These are phyloP conservation scores for Cytospora piceicola DNA, from an alignment of 2,329 filamentous ascomycete species.

Conservation along the genomic window DNA sequence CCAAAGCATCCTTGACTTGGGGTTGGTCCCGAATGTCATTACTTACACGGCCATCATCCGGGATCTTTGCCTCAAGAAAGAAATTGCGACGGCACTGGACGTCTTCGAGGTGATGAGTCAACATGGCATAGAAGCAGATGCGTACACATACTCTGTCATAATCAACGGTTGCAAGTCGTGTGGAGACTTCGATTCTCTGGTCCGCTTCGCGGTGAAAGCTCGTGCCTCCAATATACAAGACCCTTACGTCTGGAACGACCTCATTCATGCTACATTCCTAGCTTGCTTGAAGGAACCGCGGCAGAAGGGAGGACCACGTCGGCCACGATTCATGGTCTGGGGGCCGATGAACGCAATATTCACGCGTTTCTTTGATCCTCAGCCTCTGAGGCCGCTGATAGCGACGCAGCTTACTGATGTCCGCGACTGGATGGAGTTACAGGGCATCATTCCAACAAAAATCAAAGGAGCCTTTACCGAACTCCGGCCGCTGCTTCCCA, in stretches of 20 bases:
- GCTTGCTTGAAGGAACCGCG: constrained; percentile 48
- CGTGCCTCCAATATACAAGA: constrained; percentile 52
- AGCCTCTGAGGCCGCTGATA: constrained; percentile 48
- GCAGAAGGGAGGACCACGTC: constrained; percentile 32
- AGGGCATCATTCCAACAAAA: constrained; percentile 21
- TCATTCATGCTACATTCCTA: constrained; percentile 56
- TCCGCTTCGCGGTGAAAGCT: constrained; percentile 58
- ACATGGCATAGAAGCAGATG: constrained; percentile 65
- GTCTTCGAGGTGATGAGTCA: constrained; percentile 66
- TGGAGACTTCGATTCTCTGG: constrained; percentile 57
- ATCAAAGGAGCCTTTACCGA: constrained; percentile 28
- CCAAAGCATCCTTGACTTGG: constrained; percentile 60
- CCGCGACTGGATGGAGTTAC: constrained; percentile 6
- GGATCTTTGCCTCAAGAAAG: constrained; percentile 69
- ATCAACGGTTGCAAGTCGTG: constrained; percentile 70
- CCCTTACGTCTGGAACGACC: constrained; percentile 53
- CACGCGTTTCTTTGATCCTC: constrained; percentile 50
- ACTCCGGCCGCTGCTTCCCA: constrained; percentile 30
- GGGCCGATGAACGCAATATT: constrained; percentile 54
- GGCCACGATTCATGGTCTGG: constrained; percentile 41
- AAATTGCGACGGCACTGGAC: constrained; percentile 65
- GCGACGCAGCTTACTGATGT: constrained; percentile 31
- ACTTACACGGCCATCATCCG: constrained; percentile 70
- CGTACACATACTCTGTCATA: constrained; percentile 69
- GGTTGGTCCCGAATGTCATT: constrained; percentile 64